These are phyloP conservation scores for Kickxella alabastrina DNA, from an alignment of 192 early-diverging fungal species.

Conservation along the genomic window DNA sequence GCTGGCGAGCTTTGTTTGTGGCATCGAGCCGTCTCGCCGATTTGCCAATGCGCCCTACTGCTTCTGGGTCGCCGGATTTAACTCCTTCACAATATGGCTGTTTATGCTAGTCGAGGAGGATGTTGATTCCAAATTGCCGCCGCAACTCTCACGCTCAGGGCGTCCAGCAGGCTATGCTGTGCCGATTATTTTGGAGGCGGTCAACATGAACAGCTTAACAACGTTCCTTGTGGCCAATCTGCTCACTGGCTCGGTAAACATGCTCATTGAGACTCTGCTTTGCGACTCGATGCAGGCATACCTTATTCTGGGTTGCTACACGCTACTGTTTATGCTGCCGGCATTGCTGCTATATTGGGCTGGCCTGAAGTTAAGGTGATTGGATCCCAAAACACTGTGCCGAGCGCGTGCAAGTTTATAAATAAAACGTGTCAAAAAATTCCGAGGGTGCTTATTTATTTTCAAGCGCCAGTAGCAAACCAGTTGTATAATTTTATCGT, in stretches of 20 bases:
- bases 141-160: slow-evolving; percentile 32
- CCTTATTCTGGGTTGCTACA: slow-evolving; percentile 55
- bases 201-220: slow-evolving; percentile 80
- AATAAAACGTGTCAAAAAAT: neutral
- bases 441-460: neutral
- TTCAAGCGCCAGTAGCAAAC: neutral
- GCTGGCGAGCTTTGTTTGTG: slow-evolving; percentile 52
- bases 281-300: slow-evolving; percentile 43
- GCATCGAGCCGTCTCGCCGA: slow-evolving; percentile 65
- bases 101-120: slow-evolving; percentile 62
- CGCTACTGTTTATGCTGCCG: slow-evolving; percentile 49
- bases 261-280: slow-evolving; percentile 73
- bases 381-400: slow-evolving; percentile 4
- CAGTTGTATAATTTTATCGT: too few relatives aligned
- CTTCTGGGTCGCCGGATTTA: slow-evolving; percentile 73
- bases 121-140: slow-evolving; percentile 51
- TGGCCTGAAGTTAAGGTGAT: slow-evolving; percentile 25
- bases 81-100: slow-evolving; percentile 58
- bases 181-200: slow-evolving; percentile 60
- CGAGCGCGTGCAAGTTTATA: neutral
- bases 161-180: slow-evolving; percentile 42
- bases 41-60: slow-evolving; percentile 75
- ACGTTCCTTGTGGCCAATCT: slow-evolving; percentile 88
- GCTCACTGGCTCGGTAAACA: slow-evolving; percentile 81
- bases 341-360: slow-evolving; percentile 21